Conservation (phyloP, 2,329 filamentous ascomycete species). For the Xylaria sp. region DNA sequence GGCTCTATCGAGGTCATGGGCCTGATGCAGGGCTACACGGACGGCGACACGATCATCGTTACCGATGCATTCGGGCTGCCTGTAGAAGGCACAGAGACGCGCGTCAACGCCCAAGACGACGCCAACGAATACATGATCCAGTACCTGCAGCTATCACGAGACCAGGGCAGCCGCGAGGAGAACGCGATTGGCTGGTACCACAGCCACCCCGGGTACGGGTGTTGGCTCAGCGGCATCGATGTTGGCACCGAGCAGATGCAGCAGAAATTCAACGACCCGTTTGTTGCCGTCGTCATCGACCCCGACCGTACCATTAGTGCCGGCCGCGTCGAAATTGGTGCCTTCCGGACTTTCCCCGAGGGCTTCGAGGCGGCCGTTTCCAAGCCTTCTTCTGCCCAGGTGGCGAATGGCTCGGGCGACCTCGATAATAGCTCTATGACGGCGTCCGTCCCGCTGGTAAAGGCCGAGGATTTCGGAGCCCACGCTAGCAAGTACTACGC, state of each 20-base stretch:
- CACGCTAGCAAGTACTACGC: slow-evolving; percentile 91
- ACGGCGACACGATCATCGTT: slow-evolving; percentile 83
- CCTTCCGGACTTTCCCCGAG: slow-evolving; percentile 88
- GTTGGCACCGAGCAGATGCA: slow-evolving; percentile 86
- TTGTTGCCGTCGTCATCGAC: slow-evolving; percentile 94
- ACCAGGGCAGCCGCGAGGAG: slow-evolving; percentile 75
- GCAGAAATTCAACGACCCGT: slow-evolving; percentile 86
- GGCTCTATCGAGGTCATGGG: slow-evolving; percentile 96
- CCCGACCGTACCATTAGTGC: slow-evolving; percentile 93
- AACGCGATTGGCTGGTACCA: slow-evolving; percentile 99
- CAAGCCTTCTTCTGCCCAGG: slow-evolving; percentile 19
- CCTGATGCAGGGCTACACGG: slow-evolving; percentile 93
- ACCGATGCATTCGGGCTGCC: slow-evolving; percentile 93
- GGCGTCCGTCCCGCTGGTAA: slow-evolving; percentile 81
- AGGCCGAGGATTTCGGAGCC: slow-evolving; percentile 94
- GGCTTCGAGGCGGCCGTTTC: slow-evolving; percentile 61
- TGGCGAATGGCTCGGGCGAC: neutral
- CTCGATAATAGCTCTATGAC: neutral
- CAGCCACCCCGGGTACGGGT: slow-evolving; percentile 95
- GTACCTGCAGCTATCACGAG: slow-evolving; percentile 77
- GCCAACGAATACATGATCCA: slow-evolving; percentile 97
- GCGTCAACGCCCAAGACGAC: slow-evolving; percentile 94
- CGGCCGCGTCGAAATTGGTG: slow-evolving; percentile 95
- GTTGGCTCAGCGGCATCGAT: slow-evolving; percentile 97
- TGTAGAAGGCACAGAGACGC: slow-evolving; percentile 97